A percentile compares a stretch with the other conserved stretches of the same genome.
phyloP scores from a whole-genome alignment of 2,329 filamentous ascomycete genomes.

The Xylaria multiplex region DNA sequence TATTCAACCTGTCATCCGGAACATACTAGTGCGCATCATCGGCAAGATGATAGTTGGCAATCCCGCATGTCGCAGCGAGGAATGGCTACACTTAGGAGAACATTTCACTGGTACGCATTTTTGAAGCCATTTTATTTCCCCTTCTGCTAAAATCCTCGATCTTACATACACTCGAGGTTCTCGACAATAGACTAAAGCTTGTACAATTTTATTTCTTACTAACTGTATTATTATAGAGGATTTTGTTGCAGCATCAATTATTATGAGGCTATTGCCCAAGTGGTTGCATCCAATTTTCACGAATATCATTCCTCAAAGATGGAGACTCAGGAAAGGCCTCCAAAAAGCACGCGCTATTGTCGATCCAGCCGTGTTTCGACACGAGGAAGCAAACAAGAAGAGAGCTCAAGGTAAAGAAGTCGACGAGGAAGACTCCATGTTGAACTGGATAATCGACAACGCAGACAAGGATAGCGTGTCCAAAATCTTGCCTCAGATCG shows the following conservation, averaged over 20 bases:
- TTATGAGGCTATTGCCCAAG: conserved; percentile 12
- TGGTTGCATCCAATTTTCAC: conserved; percentile 7
- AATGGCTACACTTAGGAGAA: conserved; percentile 9
- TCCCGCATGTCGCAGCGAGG: conserved; percentile 3
- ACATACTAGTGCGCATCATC: conserved; percentile 4
- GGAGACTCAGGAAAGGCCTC: conserved; percentile 7
- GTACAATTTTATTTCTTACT: too few species aligned
- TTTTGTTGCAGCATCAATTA: conserved; percentile 12
- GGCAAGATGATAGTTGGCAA: conserved; percentile 19
- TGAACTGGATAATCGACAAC: conserved; percentile 19
- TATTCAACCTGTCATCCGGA: not conserved
- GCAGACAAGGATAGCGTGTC: not conserved
- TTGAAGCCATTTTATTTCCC: not conserved
- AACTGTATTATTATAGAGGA: conserved; percentile 1
- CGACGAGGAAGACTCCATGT: conserved; percentile 22
- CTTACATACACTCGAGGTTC: too few species aligned
- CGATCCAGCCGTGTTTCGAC: not conserved
- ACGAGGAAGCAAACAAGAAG: conserved; percentile 6
- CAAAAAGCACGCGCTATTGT: not conserved
- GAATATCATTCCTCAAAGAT: conserved; percentile 21
- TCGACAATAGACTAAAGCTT: too few species aligned
- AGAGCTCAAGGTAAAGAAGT: conserved; percentile 4
- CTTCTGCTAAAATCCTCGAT: not conserved
- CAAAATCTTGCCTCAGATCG: conserved; percentile 2
- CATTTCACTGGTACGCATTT: conserved; percentile 9